A percentile compares a stretch with the other conserved stretches of the same genome.
Evolutionary conservation across 2,329 filamentous ascomycete genomes (phyloP).

Genomic region (Colletotrichum orbiculare): DNA sequence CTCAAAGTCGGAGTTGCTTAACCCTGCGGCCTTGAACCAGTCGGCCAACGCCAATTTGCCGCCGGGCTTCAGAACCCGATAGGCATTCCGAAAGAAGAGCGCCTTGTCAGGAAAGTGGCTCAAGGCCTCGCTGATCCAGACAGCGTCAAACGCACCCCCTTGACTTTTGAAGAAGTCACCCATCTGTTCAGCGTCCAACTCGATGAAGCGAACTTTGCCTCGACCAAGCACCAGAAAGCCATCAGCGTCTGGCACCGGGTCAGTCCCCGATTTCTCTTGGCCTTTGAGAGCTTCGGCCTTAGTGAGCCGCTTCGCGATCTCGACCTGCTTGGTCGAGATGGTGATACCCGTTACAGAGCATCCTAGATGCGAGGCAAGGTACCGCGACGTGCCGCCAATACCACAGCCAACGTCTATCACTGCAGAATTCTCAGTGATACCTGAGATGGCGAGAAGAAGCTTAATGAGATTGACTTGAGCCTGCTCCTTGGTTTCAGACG

Average conservation of each 20-base stretch:
- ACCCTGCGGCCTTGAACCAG: conserved; percentile 67
- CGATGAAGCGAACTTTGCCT: conserved; percentile 64
- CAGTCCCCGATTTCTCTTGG: conserved; percentile 15
- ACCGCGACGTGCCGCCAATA: conserved; percentile 68
- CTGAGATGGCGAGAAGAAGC: conserved; percentile 58
- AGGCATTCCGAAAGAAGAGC: conserved; percentile 66
- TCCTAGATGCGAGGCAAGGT: conserved; percentile 62
- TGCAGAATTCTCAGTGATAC: conserved; percentile 44
- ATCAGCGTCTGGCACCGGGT: conserved; percentile 40
- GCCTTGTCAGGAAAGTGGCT: conserved; percentile 70
- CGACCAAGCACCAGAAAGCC: conserved; percentile 52
- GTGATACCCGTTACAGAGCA: conserved; percentile 69
- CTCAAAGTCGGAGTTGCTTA: conserved; percentile 56
- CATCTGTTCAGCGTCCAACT: conserved; percentile 72
- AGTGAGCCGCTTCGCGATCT: conserved; percentile 65
- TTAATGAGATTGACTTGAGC: conserved; percentile 68
- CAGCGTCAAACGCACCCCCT: conserved; percentile 59
- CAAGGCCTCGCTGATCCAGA: conserved; percentile 72
- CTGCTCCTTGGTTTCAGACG: conserved; percentile 64
- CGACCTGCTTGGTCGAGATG: conserved; percentile 68
- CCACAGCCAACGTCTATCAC: conserved; percentile 72
- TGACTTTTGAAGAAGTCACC: conserved; percentile 58
- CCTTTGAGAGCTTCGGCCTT: conserved; percentile 44
- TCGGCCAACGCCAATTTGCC: conserved; percentile 68
- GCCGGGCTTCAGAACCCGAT: conserved; percentile 57